These are phyloP conservation scores for Adansonia gregorii DNA, from an alignment of 441 rosid genomes.

Conservation along the genomic window DNA sequence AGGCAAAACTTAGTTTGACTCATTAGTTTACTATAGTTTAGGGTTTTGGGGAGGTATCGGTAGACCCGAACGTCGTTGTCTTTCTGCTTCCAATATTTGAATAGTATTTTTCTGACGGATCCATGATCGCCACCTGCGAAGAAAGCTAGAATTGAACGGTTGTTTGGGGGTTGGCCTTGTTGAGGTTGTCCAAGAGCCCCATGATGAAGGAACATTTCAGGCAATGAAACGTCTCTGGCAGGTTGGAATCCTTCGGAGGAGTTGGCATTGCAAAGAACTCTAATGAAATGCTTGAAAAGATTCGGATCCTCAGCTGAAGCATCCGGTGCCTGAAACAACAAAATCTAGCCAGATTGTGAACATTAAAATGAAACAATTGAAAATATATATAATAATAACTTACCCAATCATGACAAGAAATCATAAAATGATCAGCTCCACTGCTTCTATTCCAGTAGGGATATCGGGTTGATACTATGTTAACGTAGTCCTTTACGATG, in stretches of 20 bases:
- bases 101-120: constrained; percentile 47
- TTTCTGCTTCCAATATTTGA: constrained; percentile 61
- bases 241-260: constrained; percentile 75
- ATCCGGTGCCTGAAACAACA: constrained; percentile 55
- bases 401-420: constrained; percentile 93
- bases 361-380: not conserved
- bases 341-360: not conserved
- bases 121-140: constrained; percentile 80
- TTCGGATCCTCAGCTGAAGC: constrained; percentile 57
- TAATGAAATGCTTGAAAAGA: constrained; percentile 62
- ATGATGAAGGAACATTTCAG: constrained; percentile 51
- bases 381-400: not conserved
- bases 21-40: constrained; percentile 63
- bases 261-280: constrained; percentile 90
- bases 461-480: constrained; percentile 48
- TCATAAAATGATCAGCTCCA: constrained; percentile 86
- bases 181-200: constrained; percentile 37
- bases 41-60: constrained; percentile 54
- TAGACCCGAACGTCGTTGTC: constrained; percentile 55
- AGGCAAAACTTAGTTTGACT: constrained; percentile 61
- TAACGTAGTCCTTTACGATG: constrained; percentile 56
- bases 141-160: constrained; percentile 64
- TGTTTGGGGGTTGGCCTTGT: constrained; percentile 31
- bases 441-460: constrained; percentile 73
- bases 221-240: constrained; percentile 66